phyloP scores from a whole-genome alignment of 495 filamentous ascomycete genomes.

The Daldinia childiae region DNA sequence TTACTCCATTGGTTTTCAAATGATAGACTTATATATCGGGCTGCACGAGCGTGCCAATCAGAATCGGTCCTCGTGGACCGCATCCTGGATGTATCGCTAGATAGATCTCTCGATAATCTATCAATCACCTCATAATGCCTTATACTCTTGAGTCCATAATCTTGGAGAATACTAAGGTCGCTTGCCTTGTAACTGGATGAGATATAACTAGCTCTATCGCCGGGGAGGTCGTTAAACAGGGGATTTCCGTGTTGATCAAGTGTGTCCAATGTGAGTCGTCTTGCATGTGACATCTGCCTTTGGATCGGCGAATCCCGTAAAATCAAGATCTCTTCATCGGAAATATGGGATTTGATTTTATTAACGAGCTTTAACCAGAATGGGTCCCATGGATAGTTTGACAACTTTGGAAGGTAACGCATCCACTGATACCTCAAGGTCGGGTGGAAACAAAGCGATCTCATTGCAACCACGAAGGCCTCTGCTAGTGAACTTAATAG shows the following conservation, averaged over 20 bases:
- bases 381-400: constrained; percentile 20
- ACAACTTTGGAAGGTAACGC: constrained; percentile 41
- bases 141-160: constrained; percentile 7
- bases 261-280: neutral
- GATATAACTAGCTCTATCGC: constrained; percentile 17
- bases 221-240: constrained; percentile 33
- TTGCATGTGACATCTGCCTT: neutral
- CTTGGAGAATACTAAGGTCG: constrained; percentile 12
- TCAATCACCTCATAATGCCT: neutral
- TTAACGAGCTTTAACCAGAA: constrained; percentile 33
- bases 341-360: constrained; percentile 28
- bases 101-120: constrained; percentile 10
- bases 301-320: neutral
- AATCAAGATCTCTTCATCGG: neutral
- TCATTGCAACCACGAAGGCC: constrained; percentile 43
- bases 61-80: constrained; percentile 12
- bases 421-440: constrained; percentile 46
- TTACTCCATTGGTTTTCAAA: constrained; percentile 4
- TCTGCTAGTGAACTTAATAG: constrained; percentile 42
- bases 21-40: constrained; percentile 7
- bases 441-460: constrained; percentile 40
- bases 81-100: constrained; percentile 22
- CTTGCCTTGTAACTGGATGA: constrained; percentile 8
- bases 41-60: constrained; percentile 40
- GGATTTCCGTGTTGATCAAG: constrained; percentile 28